Conservation (phyloP, 2,329 filamentous ascomycete species). For the Leptosphaerulina australis region DNA sequence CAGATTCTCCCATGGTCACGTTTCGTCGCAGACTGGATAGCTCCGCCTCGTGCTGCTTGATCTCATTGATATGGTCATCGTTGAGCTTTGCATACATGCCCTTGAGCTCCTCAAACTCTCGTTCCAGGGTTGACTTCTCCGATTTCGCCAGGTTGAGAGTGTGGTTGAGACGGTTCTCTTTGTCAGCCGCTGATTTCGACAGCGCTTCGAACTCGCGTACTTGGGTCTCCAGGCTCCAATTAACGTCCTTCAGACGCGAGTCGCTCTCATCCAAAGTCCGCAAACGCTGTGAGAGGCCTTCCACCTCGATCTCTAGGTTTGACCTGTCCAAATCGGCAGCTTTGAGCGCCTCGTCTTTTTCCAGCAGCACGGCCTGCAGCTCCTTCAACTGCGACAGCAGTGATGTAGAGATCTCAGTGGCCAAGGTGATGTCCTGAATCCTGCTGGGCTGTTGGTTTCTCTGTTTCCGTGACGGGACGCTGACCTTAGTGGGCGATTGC, state of each 20-base stretch:
- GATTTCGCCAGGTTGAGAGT: conserved; percentile 70
- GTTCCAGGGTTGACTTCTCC: conserved; percentile 79
- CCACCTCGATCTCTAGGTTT: conserved; percentile 79
- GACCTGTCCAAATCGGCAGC: conserved; percentile 75
- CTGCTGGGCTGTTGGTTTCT: conserved; percentile 88
- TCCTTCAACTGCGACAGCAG: conserved; percentile 92
- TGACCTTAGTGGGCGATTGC: conserved; percentile 86
- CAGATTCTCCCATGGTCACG: conserved; percentile 76
- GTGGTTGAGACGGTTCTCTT: conserved; percentile 80
- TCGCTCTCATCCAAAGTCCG: conserved; percentile 90
- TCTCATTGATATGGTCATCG: conserved; percentile 77
- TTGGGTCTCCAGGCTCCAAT: conserved; percentile 95
- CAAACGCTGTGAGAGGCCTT: conserved; percentile 78
- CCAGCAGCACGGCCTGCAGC: conserved; percentile 80
- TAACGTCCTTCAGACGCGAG: conserved; percentile 95
- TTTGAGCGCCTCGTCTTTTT: conserved; percentile 87
- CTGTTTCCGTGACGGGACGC: conserved; percentile 83
- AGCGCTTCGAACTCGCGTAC: conserved; percentile 80
- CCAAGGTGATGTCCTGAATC: conserved; percentile 95
- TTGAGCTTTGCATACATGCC: conserved; percentile 75
- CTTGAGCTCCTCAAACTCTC: conserved; percentile 90
- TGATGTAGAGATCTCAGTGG: conserved; percentile 96
- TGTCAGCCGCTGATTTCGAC: conserved; percentile 77
- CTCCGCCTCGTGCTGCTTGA: conserved; percentile 89
- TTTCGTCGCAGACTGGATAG: conserved; percentile 82